A percentile compares a stretch with the other conserved stretches of the same genome.
Conservation (phyloP, 1,284 basidiomycete species). For the Malassezia obtusa region DNA sequence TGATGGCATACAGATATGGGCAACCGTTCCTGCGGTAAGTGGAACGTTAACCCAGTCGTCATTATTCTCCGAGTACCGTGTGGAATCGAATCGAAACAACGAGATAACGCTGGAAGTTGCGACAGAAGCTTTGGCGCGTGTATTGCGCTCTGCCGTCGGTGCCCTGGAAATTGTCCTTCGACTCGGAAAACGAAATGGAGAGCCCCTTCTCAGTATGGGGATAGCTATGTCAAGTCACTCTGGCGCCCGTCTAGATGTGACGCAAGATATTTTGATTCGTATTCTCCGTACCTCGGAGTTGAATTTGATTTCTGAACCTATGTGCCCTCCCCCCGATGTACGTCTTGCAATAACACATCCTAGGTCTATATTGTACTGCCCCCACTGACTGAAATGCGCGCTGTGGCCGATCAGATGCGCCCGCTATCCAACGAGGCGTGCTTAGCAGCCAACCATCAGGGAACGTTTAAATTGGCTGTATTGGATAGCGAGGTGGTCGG, state of each 20-base stretch:
- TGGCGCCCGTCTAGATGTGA: conserved; percentile 32
- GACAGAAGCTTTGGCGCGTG: conserved; percentile 65
- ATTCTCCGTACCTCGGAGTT: conserved; percentile 66
- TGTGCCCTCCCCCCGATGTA: conserved; percentile 80
- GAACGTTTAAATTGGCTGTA: conserved; percentile 50
- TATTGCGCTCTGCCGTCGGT: conserved; percentile 55
- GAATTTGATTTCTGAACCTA: conserved; percentile 63
- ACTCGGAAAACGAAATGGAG: conserved; percentile 69
- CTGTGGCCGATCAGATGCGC: conserved; percentile 64
- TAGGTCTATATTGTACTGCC: conserved; percentile 76
- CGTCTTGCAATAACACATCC: conserved; percentile 29
- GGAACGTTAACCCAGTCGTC: conserved; percentile 57
- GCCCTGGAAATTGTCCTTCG: conserved; percentile 65
- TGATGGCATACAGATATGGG: conserved; percentile 16
- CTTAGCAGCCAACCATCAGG: conserved; percentile 60
- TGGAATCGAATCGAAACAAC: conserved; percentile 75
- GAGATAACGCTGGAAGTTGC: conserved; percentile 65
- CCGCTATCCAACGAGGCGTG: conserved; percentile 67
- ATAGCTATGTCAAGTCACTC: conserved; percentile 57
- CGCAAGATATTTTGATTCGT: conserved; percentile 51
- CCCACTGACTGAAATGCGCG: conserved; percentile 64
- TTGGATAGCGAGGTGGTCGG: conserved; percentile 62
- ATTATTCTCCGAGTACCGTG: conserved; percentile 69
- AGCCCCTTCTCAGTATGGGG: conserved; percentile 64
- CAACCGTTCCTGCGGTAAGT: conserved; percentile 43